Conservation (phyloP, 768 basidiomycete species). For the Trametes villosa region DNA sequence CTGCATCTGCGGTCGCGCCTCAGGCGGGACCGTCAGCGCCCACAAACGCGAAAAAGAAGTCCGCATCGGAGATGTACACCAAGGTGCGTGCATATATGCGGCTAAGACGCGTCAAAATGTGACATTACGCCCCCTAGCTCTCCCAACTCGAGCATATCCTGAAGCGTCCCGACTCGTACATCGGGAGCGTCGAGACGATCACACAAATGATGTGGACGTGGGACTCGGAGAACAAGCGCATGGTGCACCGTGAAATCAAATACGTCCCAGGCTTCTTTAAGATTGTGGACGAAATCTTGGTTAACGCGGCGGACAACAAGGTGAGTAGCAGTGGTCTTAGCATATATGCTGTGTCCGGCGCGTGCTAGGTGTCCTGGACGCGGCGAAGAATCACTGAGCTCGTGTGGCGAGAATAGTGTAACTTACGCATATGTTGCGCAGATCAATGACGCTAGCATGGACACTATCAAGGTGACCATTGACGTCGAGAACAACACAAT, state of each 20-base stretch:
- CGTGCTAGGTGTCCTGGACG: no score
- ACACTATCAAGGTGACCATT: conserved; percentile 86
- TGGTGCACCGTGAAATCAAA: conserved; percentile 81
- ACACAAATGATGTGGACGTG: conserved; percentile 94
- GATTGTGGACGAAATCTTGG: conserved; percentile 98
- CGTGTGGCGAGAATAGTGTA: background rate
- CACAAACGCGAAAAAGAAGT: conserved; percentile 71
- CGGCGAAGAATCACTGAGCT: no score
- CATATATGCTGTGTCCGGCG: background rate
- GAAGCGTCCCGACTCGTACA: conserved; percentile 92
- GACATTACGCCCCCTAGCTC: conserved; percentile 54
- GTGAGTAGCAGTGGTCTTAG: conserved; percentile 42
- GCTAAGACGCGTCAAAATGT: background rate
- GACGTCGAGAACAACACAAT: conserved; percentile 84
- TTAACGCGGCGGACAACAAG: conserved; percentile 99
- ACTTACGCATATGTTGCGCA: conserved; percentile 35
- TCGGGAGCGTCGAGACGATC: conserved; percentile 91
- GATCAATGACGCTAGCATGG: conserved; percentile 94
- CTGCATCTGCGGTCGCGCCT: conserved; percentile 40
- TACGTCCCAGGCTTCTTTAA: conserved; percentile 99
- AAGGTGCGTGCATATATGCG: conserved; percentile 58
- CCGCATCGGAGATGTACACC: conserved; percentile 87
- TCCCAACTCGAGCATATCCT: conserved; percentile 94
- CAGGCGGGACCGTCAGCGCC: conserved; percentile 31
- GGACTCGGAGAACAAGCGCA: conserved; percentile 80